Evolutionary conservation across 192 early-diverging fungal genomes (phyloP), one percentile per base, ranked within the genome.

Genomic region (Linnemannia elongata): DNA sequence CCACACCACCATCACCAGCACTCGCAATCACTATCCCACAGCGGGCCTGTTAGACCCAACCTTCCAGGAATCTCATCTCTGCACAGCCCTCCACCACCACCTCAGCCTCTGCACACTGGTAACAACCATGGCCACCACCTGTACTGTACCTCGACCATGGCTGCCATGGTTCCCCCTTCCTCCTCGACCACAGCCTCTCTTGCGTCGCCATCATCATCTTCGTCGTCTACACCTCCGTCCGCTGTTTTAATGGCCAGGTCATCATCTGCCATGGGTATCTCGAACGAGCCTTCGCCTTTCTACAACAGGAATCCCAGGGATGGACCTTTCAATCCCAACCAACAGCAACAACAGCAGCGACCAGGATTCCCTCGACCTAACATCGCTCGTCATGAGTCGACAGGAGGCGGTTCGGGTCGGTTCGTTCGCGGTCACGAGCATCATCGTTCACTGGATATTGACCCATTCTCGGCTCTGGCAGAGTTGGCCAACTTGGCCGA

Each of bases 401-500:
- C 60, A 27, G 71, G 55, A 12, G 33, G 71, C 17, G 42, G n/a
- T 4, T 45, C 82, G 13, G 63, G 76, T 18, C 70, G 82, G 1
- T 83, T 78, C 49, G 47, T 79, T 24, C 76, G 82, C 4, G 83
- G 83, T 18, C 83, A 86, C 68, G 75, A 80, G 24, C 83, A 86
- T 27, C 85, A 87, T 41, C 85, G 85, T 44, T 87, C 85, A 18
- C 41, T 81, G 41, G 85, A 87, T 38, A 73, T 68, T 35, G 85
- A 81, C 49, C 85, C 79, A 6, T 81, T 87, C 38, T 77, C 85
- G 38, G 85, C 85, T 15, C 54, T 87, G 38, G 76, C 85, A 30
- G 85, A 87, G 52, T 72, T 87, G 13, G 85, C 85, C 42, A 81
- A 81, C 63, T 45, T 87, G 72, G 85, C 85, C 0, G 85, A 80